Conservation (phyloP, 139 green algal genomes). For the Micromonas pusilla region DNA sequence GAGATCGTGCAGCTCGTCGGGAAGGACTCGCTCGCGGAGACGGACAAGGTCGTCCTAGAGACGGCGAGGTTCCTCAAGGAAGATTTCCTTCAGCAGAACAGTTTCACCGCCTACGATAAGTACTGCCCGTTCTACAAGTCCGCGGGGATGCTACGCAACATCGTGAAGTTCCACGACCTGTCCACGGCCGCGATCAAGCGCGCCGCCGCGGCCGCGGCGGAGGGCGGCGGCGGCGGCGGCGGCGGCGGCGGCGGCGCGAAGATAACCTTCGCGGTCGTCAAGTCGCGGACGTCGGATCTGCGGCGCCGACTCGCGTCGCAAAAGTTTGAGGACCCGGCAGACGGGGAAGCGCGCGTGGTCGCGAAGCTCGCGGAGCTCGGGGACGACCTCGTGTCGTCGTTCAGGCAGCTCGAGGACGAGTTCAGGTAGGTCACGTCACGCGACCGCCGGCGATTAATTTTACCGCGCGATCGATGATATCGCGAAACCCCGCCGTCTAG, state of each 20-base stretch:
- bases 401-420: slow-evolving; percentile 87
- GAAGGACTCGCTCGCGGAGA: slow-evolving; percentile 95
- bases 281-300: slow-evolving; percentile 79
- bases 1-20: slow-evolving; percentile 99
- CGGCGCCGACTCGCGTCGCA: slow-evolving; percentile 53
- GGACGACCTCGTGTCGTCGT: slow-evolving; percentile 77
- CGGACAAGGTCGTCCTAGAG: slow-evolving; percentile 95
- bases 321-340: slow-evolving; percentile 96
- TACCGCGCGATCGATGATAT: too few relatives aligned
- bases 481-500: too few relatives aligned
- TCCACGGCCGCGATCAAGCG: slow-evolving; percentile 81
- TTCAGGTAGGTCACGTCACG: slow-evolving; percentile 18
- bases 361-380: slow-evolving; percentile 67
- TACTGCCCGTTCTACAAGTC: slow-evolving; percentile 98
- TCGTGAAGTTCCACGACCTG: slow-evolving; percentile 71
- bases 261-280: slow-evolving; percentile 96
- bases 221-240: too few relatives aligned
- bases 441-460: too few relatives aligned
- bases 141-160: slow-evolving; percentile 95
- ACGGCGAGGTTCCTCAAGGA: slow-evolving; percentile 96
- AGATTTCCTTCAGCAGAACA: slow-evolving; percentile 99
- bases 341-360: slow-evolving; percentile 59
- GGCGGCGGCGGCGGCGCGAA: slow-evolving; percentile 66
- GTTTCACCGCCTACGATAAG: slow-evolving; percentile 88
- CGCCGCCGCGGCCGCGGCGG: slow-evolving; percentile 49